These are phyloP conservation scores for Candida tammaniensis DNA, from an alignment of 805 yeast genomes.

Conservation along the genomic window DNA sequence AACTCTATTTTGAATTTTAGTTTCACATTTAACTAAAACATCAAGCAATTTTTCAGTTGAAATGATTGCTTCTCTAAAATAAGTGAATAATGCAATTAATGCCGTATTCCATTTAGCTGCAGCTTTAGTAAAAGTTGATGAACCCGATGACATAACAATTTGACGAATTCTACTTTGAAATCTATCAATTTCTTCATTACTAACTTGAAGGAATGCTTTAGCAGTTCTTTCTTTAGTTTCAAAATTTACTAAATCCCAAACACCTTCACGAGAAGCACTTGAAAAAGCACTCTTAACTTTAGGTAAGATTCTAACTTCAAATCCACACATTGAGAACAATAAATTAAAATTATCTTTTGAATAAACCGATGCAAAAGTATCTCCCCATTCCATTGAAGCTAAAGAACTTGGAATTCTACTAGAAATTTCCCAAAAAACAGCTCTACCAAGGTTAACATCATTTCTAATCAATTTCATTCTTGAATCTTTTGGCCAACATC, in stretches of 20 bases:
- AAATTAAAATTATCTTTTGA: constrained; percentile 87
- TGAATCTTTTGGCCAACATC: constrained; percentile 92
- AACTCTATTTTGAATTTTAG: constrained; percentile 89
- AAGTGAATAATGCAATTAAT: constrained; percentile 77
- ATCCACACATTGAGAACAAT: constrained; percentile 89
- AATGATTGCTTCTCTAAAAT: constrained; percentile 89
- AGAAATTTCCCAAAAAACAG: constrained; percentile 86
- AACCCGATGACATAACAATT: constrained; percentile 91
- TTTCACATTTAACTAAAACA: constrained; percentile 83
- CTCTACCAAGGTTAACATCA: constrained; percentile 90
- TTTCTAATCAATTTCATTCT: constrained; percentile 88
- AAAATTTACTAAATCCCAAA: constrained; percentile 81
- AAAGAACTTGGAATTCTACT: constrained; percentile 77
- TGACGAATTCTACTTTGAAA: constrained; percentile 86
- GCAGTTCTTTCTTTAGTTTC: constrained; percentile 82
- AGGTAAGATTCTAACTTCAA: constrained; percentile 88
- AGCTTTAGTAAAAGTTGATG: constrained; percentile 90
- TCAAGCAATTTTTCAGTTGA: constrained; percentile 78
- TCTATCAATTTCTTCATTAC: constrained; percentile 72
- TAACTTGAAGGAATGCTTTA: constrained; percentile 79
- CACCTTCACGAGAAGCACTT: constrained; percentile 68
- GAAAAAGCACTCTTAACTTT: constrained; percentile 56
- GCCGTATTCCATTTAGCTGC: constrained; percentile 97
- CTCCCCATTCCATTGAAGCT: constrained; percentile 74
- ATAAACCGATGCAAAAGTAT: constrained; percentile 81